A percentile compares a stretch with the other conserved stretches of the same genome.
Conservation (phyloP, 1,284 basidiomycete genomes). For the Inonotus obliquus region DNA sequence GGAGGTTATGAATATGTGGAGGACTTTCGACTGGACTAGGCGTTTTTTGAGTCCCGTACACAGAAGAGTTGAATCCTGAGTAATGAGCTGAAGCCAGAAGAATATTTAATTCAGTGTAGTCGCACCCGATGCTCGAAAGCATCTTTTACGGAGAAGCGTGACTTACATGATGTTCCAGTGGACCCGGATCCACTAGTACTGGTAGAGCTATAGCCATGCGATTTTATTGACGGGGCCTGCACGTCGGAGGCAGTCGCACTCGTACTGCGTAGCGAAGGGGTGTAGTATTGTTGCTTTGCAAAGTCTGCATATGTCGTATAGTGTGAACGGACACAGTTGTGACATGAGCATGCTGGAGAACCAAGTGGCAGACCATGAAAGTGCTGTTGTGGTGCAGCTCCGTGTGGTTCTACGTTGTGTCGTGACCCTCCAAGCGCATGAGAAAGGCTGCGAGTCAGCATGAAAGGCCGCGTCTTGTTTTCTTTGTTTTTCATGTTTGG, state of each 20-base stretch:
- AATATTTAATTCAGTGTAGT: not conserved
- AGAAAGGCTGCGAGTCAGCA: not conserved
- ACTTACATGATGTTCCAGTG: slow-evolving; percentile 2
- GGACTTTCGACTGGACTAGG: not conserved
- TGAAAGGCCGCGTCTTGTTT: not conserved
- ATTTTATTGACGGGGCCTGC: not conserved
- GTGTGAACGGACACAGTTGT: not conserved
- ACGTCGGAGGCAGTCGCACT: slow-evolving; percentile 12
- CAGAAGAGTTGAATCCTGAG: slow-evolving; percentile 15
- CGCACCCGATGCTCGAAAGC: not conserved
- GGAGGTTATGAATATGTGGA: slow-evolving; percentile 8
- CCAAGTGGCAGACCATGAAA: not conserved
- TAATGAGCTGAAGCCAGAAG: slow-evolving; percentile 4
- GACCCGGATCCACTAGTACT: not conserved
- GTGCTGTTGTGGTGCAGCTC: not conserved
- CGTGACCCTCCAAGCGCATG: slow-evolving; percentile 2
- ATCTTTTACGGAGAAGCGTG: not conserved
- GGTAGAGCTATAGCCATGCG: not conserved
- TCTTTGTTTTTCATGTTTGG: slow-evolving; percentile 4
- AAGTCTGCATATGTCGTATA: not conserved
- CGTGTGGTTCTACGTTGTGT: not conserved
- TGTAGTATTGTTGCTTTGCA: not conserved
- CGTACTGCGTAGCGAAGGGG: slow-evolving; percentile 11
- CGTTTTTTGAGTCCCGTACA: slow-evolving; percentile 2
- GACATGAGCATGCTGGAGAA: not conserved